These are phyloP conservation scores for Penicillium occitanis DNA, from an alignment of 2,329 filamentous ascomycete genomes.

Conservation along the genomic window DNA sequence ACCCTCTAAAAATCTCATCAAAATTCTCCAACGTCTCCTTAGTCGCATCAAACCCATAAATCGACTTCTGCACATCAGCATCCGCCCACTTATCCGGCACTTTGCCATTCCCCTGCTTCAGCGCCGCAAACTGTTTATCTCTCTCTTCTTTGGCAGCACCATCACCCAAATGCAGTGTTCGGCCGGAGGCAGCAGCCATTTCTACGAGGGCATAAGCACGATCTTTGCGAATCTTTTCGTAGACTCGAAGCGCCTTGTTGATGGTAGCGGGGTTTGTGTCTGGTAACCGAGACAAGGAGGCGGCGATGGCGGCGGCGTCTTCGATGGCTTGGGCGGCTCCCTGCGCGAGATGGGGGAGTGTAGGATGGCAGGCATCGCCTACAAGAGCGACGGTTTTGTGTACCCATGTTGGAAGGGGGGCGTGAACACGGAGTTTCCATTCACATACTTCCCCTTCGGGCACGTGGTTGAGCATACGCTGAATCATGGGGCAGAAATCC, in stretches of 20 bases:
- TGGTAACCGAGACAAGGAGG: conserved; percentile 52
- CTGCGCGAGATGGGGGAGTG: conserved; percentile 65
- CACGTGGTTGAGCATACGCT: conserved; percentile 60
- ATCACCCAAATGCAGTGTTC: conserved; percentile 57
- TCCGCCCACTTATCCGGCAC: conserved; percentile 67
- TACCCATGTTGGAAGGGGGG: conserved; percentile 63
- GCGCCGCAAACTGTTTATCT: conserved; percentile 57
- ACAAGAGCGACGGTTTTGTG: conserved; percentile 40
- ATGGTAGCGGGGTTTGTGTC: conserved; percentile 49
- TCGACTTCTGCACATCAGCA: conserved; percentile 65
- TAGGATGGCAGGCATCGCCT: conserved; percentile 62
- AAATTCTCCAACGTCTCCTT: conserved; percentile 56
- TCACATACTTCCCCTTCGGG: conserved; percentile 66
- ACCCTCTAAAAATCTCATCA: conserved; percentile 45
- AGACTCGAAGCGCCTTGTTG: conserved; percentile 55
- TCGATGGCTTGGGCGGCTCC: conserved; percentile 69
- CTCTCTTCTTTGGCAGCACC: conserved; percentile 60
- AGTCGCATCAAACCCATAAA: conserved; percentile 65
- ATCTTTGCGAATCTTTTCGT: conserved; percentile 57
- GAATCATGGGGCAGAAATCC: conserved; percentile 62
- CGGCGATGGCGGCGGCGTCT: conserved; percentile 53
- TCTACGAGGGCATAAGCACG: conserved; percentile 59
- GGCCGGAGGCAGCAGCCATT: conserved; percentile 55
- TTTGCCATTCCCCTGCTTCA: conserved; percentile 50
- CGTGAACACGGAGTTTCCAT: conserved; percentile 64